Percentiles rank a stretch among this genome's conserved stretches.
These are phyloP conservation scores for Sclerotinia sclerotiorum DNA, from an alignment of 2,329 filamentous ascomycete species.

Conservation along the genomic window DNA sequence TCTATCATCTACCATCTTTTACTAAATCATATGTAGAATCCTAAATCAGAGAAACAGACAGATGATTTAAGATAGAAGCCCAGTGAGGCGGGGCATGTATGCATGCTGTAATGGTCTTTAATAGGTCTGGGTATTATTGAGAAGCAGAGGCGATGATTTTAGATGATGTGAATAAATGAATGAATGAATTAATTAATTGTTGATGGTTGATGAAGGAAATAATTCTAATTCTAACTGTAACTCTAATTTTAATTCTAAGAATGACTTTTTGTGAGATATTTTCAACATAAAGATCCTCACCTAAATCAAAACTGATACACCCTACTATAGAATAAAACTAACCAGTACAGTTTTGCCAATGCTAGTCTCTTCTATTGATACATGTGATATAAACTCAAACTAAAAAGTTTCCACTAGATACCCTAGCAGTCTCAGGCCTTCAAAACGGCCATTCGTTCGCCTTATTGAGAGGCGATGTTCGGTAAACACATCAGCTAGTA, in stretches of 20 bases:
- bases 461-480: background rate
- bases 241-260: no score
- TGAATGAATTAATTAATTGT: no score
- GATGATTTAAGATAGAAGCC: background rate
- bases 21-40: background rate
- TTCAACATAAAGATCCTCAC: no score
- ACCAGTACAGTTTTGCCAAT: background rate
- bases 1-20: background rate
- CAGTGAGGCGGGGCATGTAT: background rate
- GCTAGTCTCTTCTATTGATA: background rate
- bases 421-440: background rate
- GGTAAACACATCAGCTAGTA: no score
- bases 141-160: background rate
- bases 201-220: no score
- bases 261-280: background rate
- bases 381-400: no score
- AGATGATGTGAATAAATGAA: no score
- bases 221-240: no score
- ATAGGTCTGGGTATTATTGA: background rate
- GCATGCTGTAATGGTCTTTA: background rate
- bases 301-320: fast-evolving
- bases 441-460: background rate
- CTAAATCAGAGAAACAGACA: background rate
- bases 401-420: background rate
- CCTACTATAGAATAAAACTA: background rate